Evolutionary conservation across 306 rosid species (phyloP).

Genomic region (Vigna trinervia): DNA sequence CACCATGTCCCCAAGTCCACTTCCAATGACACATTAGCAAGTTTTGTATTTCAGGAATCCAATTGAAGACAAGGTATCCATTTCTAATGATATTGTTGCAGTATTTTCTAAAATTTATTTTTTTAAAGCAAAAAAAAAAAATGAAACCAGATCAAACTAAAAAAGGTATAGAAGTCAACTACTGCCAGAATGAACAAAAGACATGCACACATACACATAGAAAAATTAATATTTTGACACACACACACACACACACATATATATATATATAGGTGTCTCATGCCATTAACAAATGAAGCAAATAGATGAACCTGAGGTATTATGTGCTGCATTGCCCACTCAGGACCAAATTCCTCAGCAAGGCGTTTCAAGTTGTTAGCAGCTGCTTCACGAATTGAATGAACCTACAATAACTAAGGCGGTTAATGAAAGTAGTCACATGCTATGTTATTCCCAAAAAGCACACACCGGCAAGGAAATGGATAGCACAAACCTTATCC

Average conservation of each 20-base stretch:
- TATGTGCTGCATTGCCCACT: slow-evolving; percentile 99
- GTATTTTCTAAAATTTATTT: slow-evolving; percentile 7
- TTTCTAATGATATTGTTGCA: background rate
- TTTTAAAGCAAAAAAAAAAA: slow-evolving; percentile 5
- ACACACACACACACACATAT: too few species aligned
- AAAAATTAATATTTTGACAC: slow-evolving; percentile 17
- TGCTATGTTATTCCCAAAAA: slow-evolving; percentile 19
- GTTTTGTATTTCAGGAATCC: slow-evolving; percentile 25
- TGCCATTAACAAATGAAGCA: slow-evolving; percentile 29
- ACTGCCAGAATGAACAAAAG: background rate
- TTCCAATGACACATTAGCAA: slow-evolving; percentile 25
- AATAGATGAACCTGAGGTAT: slow-evolving; percentile 78
- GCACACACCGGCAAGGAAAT: slow-evolving; percentile 27
- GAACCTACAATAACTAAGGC: slow-evolving; percentile 58
- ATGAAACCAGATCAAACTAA: slow-evolving; percentile 34
- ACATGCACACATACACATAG: background rate
- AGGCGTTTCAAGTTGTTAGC: slow-evolving; percentile 97
- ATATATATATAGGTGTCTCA: background rate
- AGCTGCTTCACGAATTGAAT: slow-evolving; percentile 99
- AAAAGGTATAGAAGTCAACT: background rate
- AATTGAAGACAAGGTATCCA: slow-evolving; percentile 18
- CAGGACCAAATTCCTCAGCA: slow-evolving; percentile 98
- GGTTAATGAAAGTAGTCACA: slow-evolving; percentile 32
- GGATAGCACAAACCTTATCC: slow-evolving; percentile 76
- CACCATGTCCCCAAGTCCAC: slow-evolving; percentile 25